These are phyloP conservation scores for Theobroma cacao DNA, from an alignment of 345 rosid genomes.

Conservation along the genomic window DNA sequence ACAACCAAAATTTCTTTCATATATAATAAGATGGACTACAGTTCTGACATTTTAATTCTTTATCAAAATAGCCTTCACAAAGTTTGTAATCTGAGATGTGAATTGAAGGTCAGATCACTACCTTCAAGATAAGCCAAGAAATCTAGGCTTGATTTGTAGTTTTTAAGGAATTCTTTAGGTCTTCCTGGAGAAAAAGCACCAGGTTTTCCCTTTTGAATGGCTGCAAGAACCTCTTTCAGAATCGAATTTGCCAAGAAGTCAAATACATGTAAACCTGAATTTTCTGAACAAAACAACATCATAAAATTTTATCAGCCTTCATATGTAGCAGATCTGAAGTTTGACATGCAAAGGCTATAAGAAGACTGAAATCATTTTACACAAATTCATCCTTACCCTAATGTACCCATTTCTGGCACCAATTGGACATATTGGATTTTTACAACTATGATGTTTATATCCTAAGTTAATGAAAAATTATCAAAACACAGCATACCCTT, in stretches of 20 bases:
- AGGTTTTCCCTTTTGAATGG: constrained; percentile 91
- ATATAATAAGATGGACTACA: neutral
- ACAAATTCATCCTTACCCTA: neutral
- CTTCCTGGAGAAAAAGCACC: constrained; percentile 99
- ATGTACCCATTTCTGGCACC: neutral
- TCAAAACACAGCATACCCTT: too few relatives aligned
- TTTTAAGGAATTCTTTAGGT: constrained; percentile 84
- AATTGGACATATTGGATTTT: neutral
- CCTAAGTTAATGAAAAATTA: too few relatives aligned
- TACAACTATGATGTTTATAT: neutral
- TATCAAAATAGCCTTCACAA: constrained; percentile 15
- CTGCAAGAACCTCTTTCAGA: constrained; percentile 81
- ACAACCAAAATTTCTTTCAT: constrained; percentile 24
- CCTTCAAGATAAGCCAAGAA: constrained; percentile 95
- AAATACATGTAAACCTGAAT: constrained; percentile 92
- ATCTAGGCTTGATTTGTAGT: constrained; percentile 86
- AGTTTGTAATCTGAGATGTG: constrained; percentile 11
- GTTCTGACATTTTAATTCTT: constrained; percentile 14
- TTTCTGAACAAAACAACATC: constrained; percentile 47
- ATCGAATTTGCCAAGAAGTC: constrained; percentile 94
- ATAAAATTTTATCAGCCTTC: neutral
- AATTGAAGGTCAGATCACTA: constrained; percentile 29
- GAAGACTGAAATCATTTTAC: neutral
- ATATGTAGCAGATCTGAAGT: neutral
- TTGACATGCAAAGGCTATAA: neutral